Base-by-base conservation (phyloP, 2,329 filamentous ascomycete species). In the Colletotrichum sp. region DNA sequence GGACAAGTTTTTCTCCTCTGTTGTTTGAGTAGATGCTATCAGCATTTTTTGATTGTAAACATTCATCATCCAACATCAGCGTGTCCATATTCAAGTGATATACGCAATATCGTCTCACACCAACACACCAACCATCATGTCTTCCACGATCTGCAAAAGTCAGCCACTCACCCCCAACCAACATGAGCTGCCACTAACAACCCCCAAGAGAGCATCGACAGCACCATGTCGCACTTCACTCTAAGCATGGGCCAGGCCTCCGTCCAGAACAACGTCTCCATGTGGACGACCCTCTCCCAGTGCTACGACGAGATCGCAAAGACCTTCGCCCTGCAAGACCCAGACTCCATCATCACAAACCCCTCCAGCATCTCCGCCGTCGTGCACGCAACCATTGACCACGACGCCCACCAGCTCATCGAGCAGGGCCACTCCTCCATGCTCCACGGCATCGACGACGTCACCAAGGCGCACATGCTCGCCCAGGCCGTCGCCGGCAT, bases 401-500 rank as follows among this genome's bases (percentile, higher is more conserved):
- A 75, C n/a, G 79, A 81, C 70, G 80, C 79, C 13, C 79, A 79
- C 36, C 80, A 81, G 65, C 80, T 85, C 64, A 81, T 85, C 36
- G 79, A 80, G 13, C 79, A 82, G 27, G 76, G 80, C 36, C 78
- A 79, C 2, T 75, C 78, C 8, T 76, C 75, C n/a, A 80, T 83
- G 65, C 76, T 80, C 16, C 78, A 80, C 32, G 77, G 78, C 9
- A 80, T 86, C 48, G 80, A 82, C 70, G 80, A 82, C 52, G 78
- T 81, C 58, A 80, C 82, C 66, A 84, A 81, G 76, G 80, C 81
- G 6, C 80, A 79, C 27, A 78, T 86, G 48, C 83, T 85, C 48
- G 79, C 82, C 18, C 81, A 85, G 75, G 84, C 83, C 67, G 78
- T 85, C 30, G 81, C 83, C 1, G 84, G 82, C 48, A 80, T 84